Percentiles rank a stretch among this genome's conserved stretches.
Conservation (phyloP, 2,329 filamentous ascomycete genomes). For the Xylariaceae sp. region DNA sequence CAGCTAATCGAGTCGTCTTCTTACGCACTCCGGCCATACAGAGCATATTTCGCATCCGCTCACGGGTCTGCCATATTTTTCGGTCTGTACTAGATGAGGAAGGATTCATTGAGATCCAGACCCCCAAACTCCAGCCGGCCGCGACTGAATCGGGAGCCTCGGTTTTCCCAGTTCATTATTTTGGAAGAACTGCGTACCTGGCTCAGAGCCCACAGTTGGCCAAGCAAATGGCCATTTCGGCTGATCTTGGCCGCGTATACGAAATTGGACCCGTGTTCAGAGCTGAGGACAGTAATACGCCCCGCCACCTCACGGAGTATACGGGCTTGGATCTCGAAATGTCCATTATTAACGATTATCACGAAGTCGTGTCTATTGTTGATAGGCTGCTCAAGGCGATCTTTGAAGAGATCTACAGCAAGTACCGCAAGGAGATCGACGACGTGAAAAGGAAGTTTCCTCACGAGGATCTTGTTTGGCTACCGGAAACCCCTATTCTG, state of each 20-base stretch:
- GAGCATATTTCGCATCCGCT: slow-evolving; percentile 80
- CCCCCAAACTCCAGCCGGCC: slow-evolving; percentile 82
- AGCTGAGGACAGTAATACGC: slow-evolving; percentile 92
- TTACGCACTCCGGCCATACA: slow-evolving; percentile 82
- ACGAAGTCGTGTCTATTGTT: slow-evolving; percentile 75
- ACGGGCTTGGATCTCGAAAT: slow-evolving; percentile 91
- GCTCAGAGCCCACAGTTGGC: slow-evolving; percentile 88
- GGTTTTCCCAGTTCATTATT: slow-evolving; percentile 90
- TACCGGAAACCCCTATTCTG: slow-evolving; percentile 78
- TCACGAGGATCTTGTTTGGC: slow-evolving; percentile 78
- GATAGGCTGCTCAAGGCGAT: slow-evolving; percentile 79
- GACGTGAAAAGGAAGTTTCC: slow-evolving; percentile 79
- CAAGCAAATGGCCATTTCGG: slow-evolving; percentile 88
- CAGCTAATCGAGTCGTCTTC: slow-evolving; percentile 75
- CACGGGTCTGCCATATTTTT: slow-evolving; percentile 74
- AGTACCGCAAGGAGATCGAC: slow-evolving; percentile 65
- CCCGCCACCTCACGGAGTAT: slow-evolving; percentile 90
- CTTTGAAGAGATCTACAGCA: slow-evolving; percentile 64
- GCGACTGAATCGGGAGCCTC: slow-evolving; percentile 88
- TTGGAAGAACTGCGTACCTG: slow-evolving; percentile 78
- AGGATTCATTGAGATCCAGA: slow-evolving; percentile 89
- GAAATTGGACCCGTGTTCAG: slow-evolving; percentile 88
- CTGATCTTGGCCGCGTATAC: slow-evolving; percentile 84
- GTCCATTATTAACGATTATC: slow-evolving; percentile 82
- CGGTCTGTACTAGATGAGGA: slow-evolving; percentile 66